Evolutionary conservation across 2,329 filamentous ascomycete genomes (phyloP).

Genomic region (Fusarium scirpi): DNA sequence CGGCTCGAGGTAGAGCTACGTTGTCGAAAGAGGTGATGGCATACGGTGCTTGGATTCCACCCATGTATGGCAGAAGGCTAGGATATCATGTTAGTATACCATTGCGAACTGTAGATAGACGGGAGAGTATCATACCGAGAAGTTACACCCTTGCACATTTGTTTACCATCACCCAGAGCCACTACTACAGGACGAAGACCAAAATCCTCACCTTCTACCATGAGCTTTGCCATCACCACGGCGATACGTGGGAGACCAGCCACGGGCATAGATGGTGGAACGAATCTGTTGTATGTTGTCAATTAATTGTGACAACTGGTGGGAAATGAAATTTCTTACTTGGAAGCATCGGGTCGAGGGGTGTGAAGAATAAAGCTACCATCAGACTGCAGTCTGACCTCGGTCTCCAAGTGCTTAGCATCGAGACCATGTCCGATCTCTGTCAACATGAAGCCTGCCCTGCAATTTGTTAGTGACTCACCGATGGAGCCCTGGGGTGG

Average conservation of each 20-base stretch:
- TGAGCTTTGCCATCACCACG: background rate
- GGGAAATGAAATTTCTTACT: background rate
- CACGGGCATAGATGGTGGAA: background rate
- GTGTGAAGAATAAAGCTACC: background rate
- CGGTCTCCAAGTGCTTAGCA: background rate
- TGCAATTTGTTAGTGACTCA: background rate
- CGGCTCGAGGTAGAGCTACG: background rate
- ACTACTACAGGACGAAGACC: background rate
- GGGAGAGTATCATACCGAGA: background rate
- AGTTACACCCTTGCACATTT: background rate
- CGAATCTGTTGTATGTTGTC: background rate
- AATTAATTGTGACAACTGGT: background rate
- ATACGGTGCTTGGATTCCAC: background rate
- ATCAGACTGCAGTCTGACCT: background rate
- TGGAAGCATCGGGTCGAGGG: background rate
- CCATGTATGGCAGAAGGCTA: background rate
- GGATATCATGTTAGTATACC: background rate
- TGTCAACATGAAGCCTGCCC: background rate
- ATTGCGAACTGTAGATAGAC: too few relatives aligned
- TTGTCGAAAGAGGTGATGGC: background rate
- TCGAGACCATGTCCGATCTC: background rate
- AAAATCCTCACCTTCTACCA: background rate
- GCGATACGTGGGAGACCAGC: background rate
- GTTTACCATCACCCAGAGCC: background rate
- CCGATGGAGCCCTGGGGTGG: background rate